A percentile compares a stretch with the other conserved stretches of the same genome.
Conservation (phyloP, 306 rosid species). For the Trifolium dubium region DNA sequence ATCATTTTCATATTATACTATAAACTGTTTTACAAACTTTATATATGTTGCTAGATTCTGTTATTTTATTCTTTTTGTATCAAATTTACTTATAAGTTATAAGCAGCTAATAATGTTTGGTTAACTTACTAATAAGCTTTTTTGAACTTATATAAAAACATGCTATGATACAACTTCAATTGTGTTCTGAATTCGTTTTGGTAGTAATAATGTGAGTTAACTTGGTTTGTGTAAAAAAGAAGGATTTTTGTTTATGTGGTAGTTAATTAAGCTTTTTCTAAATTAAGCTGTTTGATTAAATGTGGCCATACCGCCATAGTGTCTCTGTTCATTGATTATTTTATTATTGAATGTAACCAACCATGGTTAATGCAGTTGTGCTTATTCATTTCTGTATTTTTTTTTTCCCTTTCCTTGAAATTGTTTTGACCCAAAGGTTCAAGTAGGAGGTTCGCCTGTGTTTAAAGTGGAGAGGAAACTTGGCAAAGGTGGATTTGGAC, state of each 20-base stretch:
- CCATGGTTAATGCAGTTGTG: background rate
- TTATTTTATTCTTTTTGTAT: background rate
- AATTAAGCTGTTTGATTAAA: background rate
- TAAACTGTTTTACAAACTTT: background rate
- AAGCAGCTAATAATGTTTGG: background rate
- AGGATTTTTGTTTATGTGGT: background rate
- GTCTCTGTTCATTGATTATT: conserved; percentile 12
- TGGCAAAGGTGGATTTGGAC: conserved; percentile 96
- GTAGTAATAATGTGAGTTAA: too few relatives aligned
- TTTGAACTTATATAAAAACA: background rate
- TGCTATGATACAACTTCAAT: too few relatives aligned
- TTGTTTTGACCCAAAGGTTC: conserved; percentile 55
- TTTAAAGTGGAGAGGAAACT: conserved; percentile 83
- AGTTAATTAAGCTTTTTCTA: background rate
- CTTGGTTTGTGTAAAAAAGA: too few relatives aligned
- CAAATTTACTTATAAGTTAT: background rate
- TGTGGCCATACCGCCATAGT: background rate
- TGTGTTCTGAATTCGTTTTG: too few relatives aligned
- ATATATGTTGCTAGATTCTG: background rate
- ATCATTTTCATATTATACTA: background rate
- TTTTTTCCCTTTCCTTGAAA: conserved; percentile 10
- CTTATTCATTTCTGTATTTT: background rate
- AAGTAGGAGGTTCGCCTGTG: conserved; percentile 87
- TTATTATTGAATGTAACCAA: conserved; percentile 3
- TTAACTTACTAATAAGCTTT: background rate